phyloP scores from a whole-genome alignment of 2,329 filamentous ascomycete genomes.

The Emergomyces pasteurianus region DNA sequence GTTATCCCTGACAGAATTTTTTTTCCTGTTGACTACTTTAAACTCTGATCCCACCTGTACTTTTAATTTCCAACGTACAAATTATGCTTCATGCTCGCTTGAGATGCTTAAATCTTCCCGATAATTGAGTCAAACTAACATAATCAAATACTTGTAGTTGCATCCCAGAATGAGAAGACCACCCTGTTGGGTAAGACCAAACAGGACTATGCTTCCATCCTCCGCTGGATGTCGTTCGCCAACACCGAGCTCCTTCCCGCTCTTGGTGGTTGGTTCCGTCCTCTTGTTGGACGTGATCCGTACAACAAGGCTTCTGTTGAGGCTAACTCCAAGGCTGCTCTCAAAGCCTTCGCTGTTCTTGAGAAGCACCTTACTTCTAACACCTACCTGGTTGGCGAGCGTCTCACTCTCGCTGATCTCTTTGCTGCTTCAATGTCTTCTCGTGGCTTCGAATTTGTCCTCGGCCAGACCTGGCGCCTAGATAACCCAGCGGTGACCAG shows the following conservation, averaged over 20 bases:
- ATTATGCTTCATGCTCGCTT: slow-evolving; percentile 15
- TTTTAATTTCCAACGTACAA: slow-evolving; percentile 6
- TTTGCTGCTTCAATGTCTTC: slow-evolving; percentile 68
- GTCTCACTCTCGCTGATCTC: slow-evolving; percentile 89
- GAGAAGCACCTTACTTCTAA: slow-evolving; percentile 83
- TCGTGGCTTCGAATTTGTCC: slow-evolving; percentile 88
- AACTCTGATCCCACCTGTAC: slow-evolving; percentile 57
- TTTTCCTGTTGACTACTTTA: slow-evolving; percentile 61
- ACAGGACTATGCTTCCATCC: slow-evolving; percentile 98
- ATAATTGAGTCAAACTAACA: not conserved
- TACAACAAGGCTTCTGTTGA: slow-evolving; percentile 99
- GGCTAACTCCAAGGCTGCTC: slow-evolving; percentile 56
- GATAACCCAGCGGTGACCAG: slow-evolving; percentile 76
- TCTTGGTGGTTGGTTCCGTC: slow-evolving; percentile 72
- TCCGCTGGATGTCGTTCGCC: slow-evolving; percentile 96
- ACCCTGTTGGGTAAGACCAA: slow-evolving; percentile 99
- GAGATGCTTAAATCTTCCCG: not conserved
- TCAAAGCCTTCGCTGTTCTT: slow-evolving; percentile 57
- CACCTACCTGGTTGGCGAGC: slow-evolving; percentile 97
- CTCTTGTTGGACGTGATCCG: slow-evolving; percentile 64
- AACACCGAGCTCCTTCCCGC: slow-evolving; percentile 71
- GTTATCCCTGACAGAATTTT: slow-evolving; percentile 97
- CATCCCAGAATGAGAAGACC: slow-evolving; percentile 99
- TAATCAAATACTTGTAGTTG: slow-evolving; percentile 49
- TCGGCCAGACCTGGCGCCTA: slow-evolving; percentile 78